These are phyloP conservation scores for Umbellularia californica DNA, from an alignment of 164 flowering plant genomes.

Conservation along the genomic window DNA sequence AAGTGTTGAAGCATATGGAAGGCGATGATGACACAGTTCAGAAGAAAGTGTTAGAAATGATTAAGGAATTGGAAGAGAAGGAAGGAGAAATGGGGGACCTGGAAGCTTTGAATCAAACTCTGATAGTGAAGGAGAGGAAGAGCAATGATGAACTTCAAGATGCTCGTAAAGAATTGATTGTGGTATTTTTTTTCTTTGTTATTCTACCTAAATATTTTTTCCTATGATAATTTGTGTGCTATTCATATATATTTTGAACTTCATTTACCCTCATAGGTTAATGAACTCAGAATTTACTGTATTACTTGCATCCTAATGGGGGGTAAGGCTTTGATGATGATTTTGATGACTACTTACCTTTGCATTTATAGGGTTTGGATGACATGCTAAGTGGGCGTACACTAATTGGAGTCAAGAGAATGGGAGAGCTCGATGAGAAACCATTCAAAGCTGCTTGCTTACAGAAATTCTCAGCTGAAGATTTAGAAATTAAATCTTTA, in stretches of 20 bases:
- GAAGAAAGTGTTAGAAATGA: constrained; percentile 33
- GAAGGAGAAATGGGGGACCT: constrained; percentile 41
- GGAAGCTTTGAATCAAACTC: constrained; percentile 41
- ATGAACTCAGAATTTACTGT: background rate
- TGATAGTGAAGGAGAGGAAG: constrained; percentile 48
- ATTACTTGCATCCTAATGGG: no score
- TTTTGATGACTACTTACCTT: background rate
- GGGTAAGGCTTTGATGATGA: no score
- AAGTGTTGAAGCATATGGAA: constrained; percentile 61
- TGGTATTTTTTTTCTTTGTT: constrained; percentile 23
- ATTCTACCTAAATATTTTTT: background rate
- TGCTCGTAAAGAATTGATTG: constrained; percentile 56
- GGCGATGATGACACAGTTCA: constrained; percentile 39
- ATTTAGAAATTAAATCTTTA: constrained; percentile 47
- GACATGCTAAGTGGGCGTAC: constrained; percentile 10
- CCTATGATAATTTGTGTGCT: background rate
- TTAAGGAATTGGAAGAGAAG: constrained; percentile 41
- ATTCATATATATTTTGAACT: background rate
- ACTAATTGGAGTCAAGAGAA: background rate
- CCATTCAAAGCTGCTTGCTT: constrained; percentile 59
- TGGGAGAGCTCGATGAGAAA: constrained; percentile 13
- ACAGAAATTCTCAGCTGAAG: constrained; percentile 42
- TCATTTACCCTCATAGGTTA: background rate
- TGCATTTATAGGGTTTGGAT: constrained; percentile 44
- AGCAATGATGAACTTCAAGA: constrained; percentile 19